Evolutionary conservation across 768 basidiomycete species (phyloP).

Genomic region (Symmetrospora coprosmae): DNA sequence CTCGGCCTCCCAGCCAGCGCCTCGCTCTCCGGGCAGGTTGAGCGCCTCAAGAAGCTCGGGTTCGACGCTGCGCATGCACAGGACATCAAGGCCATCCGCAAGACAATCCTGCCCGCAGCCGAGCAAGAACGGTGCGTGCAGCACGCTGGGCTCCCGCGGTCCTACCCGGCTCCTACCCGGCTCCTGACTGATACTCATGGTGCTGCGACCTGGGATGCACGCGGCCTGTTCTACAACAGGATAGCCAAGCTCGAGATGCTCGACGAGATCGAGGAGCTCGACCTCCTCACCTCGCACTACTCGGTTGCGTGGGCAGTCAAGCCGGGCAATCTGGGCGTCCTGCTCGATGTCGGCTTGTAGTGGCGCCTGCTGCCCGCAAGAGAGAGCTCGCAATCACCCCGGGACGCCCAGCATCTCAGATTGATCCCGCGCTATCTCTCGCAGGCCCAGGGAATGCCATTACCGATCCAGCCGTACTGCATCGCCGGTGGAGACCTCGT

Average conservation of each 20-base stretch:
- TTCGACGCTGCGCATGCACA: slow-evolving; percentile 49
- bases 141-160: neutral
- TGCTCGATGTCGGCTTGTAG: too few relatives aligned
- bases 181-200: too few relatives aligned
- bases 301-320: slow-evolving; percentile 81
- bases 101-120: slow-evolving; percentile 30
- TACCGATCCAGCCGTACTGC: too few relatives aligned
- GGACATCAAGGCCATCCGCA: slow-evolving; percentile 57
- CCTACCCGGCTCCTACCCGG: neutral
- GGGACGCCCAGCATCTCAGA: too few relatives aligned
- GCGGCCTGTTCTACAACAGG: slow-evolving; percentile 38
- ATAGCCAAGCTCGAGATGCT: slow-evolving; percentile 69
- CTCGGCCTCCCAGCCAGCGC: slow-evolving; percentile 58
- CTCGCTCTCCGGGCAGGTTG: slow-evolving; percentile 46
- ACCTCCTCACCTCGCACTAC: slow-evolving; percentile 77
- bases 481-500: too few relatives aligned
- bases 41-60: slow-evolving; percentile 49
- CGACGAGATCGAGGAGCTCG: slow-evolving; percentile 88
- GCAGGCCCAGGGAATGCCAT: too few relatives aligned
- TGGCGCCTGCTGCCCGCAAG: too few relatives aligned
- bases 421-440: too few relatives aligned
- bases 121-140: slow-evolving; percentile 35
- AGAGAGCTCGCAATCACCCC: too few relatives aligned
- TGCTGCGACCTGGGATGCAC: neutral
- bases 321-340: slow-evolving; percentile 35